Evolutionary conservation across 2,329 filamentous ascomycete genomes (phyloP), one percentile per base, ranked within the genome.

Genomic region (Ophiostoma tasmaniense): DNA sequence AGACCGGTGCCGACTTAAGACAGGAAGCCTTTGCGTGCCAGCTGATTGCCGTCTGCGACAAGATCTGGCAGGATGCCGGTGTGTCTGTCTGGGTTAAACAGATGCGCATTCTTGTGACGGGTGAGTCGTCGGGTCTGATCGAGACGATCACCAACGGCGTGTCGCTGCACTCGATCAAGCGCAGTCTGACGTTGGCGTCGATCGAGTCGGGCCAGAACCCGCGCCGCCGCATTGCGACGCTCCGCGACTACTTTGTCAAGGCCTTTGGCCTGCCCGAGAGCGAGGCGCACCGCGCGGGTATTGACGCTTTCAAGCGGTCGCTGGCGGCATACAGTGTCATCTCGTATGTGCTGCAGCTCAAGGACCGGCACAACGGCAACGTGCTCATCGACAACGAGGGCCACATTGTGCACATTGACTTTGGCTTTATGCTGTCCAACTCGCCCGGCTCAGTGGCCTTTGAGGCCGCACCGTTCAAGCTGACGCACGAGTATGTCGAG

Each of bases 121-220:
- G 91, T 71, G 91, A 94, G 79, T 91, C 90, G 10, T 93, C 90
- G 1, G 91, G 91, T 2, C 84, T 95, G 64, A 91, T 95, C 73
- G 91, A 95, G 80, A 95, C 91, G 5, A 95, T 95, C 74, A 93
- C 91, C 52, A 94, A 93, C 73, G 91, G 92, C 62, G 91, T 95
- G 14, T 94, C 90, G n/a, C 81, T 95, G 64, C 91, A 95, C 78
- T 93, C 90, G 2, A 83, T 95, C 71, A 94, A 95, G 79, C 88
- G 91, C 72, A 92, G 89, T 75, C 80, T 95, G 69, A 95, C 92
- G 1, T 82, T 95, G 50, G 87, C 90, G 1, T 88, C 87, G 6
- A 88, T 92, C 72, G 89, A 91, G 72, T 82, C 89, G 2, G 90
- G 90, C 2, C 84, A 87, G 50, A 93, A 93, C 74, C 89, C 90